Evolutionary conservation across 2,329 filamentous ascomycete genomes (phyloP).

Genomic region (Fusarium udum): DNA sequence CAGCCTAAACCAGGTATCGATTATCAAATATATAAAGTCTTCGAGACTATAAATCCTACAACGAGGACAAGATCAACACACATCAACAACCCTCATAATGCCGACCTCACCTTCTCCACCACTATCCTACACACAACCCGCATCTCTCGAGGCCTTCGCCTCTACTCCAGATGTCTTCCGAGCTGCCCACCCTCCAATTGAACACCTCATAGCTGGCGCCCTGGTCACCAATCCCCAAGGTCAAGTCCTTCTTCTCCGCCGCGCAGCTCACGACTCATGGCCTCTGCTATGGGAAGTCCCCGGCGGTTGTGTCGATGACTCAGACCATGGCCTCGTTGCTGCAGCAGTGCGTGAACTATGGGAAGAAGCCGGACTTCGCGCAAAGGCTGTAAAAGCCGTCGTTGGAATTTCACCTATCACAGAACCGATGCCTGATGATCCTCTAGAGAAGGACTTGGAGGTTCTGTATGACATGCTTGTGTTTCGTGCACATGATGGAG

Average conservation of each 20-base stretch:
- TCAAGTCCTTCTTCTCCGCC: conserved; percentile 39
- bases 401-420: conserved; percentile 17
- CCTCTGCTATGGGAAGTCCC: conserved; percentile 42
- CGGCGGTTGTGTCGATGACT: conserved; percentile 37
- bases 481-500: conserved; percentile 36
- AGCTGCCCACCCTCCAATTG: conserved; percentile 30
- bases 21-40: conserved; percentile 5
- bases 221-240: conserved; percentile 34
- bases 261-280: conserved; percentile 43
- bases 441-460: conserved; percentile 35
- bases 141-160: conserved; percentile 27
- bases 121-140: conserved; percentile 24
- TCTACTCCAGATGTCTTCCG: conserved; percentile 27
- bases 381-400: conserved; percentile 38
- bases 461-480: conserved; percentile 34
- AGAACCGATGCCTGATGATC: conserved; percentile 4
- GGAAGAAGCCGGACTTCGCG: conserved; percentile 56
- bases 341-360: conserved; percentile 55
- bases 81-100: neutral
- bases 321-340: conserved; percentile 34
- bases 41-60: neutral
- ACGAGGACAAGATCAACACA: neutral
- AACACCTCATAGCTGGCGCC: conserved; percentile 40
- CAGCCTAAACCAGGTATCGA: conserved; percentile 28
- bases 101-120: conserved; percentile 10